Evolutionary conservation across 306 rosid genomes (phyloP).

Genomic region (Vachellia pachyceras): DNA sequence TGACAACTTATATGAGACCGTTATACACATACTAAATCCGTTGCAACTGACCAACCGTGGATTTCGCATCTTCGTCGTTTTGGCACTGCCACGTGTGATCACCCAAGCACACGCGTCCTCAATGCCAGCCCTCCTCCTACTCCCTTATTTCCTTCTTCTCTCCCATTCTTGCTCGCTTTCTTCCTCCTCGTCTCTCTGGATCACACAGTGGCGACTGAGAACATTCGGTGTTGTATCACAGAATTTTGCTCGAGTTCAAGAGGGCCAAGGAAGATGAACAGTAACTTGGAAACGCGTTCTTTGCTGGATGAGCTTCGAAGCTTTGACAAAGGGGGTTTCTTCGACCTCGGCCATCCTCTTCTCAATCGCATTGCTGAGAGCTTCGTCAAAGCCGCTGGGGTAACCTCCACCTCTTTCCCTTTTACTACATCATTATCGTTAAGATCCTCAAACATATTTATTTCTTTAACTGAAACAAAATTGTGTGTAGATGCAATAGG

Average conservation of each 20-base stretch:
- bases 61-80: constrained; percentile 10
- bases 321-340: constrained; percentile 52
- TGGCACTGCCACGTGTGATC: constrained; percentile 39
- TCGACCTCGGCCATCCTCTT: constrained; percentile 83
- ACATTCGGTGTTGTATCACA: background rate
- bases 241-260: background rate
- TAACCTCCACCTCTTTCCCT: constrained; percentile 14
- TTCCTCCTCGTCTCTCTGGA: background rate
- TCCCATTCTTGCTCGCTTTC: background rate
- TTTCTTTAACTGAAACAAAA: too few species aligned
- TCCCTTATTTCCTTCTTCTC: background rate
- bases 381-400: constrained; percentile 88
- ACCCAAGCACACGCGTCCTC: constrained; percentile 51
- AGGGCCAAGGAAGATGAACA: constrained; percentile 27
- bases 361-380: constrained; percentile 75
- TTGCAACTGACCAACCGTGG: constrained; percentile 35
- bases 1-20: background rate
- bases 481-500: background rate
- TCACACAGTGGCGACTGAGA: background rate
- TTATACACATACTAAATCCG: constrained; percentile 35
- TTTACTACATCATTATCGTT: background rate
- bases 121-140: background rate
- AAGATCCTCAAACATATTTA: background rate
- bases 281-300: constrained; percentile 48
- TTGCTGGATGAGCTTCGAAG: constrained; percentile 56